These are phyloP conservation scores for Moringa oleifera DNA, from an alignment of 345 rosid genomes.

Conservation along the genomic window DNA sequence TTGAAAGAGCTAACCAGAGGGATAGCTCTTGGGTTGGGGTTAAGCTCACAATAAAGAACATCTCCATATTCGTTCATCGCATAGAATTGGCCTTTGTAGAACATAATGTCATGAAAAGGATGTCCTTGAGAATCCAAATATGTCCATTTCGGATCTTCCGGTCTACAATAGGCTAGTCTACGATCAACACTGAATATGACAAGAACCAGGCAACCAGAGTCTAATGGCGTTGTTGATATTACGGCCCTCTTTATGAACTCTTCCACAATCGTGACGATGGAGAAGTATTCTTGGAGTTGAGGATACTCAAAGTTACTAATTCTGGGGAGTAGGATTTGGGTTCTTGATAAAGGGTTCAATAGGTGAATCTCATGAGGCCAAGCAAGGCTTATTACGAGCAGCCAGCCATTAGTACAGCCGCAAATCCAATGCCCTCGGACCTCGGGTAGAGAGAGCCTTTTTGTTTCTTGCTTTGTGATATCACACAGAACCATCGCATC, in stretches of 20 bases:
- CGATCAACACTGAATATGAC: neutral
- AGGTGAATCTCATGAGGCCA: neutral
- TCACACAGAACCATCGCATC: no score
- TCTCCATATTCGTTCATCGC: neutral
- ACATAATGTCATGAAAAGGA: conserved; percentile 2
- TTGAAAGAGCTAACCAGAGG: no score
- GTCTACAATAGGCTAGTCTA: neutral
- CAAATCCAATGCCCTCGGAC: no score
- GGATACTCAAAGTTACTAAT: neutral
- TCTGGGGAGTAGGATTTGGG: neutral
- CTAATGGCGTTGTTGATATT: neutral
- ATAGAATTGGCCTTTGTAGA: conserved; percentile 1
- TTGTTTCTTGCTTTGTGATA: no score
- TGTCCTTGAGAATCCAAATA: neutral
- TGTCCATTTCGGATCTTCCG: conserved; percentile 6
- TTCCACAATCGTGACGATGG: no score
- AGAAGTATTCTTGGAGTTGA: no score
- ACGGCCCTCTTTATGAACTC: neutral
- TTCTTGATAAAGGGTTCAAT: conserved; percentile 1
- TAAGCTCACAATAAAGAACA: neutral
- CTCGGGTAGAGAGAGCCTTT: no score
- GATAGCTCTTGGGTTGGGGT: neutral
- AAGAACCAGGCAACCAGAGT: neutral
- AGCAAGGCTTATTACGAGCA: neutral
- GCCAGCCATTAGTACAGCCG: no score